Conservation (phyloP, 345 rosid species). For the Nephelium lappaceum region DNA sequence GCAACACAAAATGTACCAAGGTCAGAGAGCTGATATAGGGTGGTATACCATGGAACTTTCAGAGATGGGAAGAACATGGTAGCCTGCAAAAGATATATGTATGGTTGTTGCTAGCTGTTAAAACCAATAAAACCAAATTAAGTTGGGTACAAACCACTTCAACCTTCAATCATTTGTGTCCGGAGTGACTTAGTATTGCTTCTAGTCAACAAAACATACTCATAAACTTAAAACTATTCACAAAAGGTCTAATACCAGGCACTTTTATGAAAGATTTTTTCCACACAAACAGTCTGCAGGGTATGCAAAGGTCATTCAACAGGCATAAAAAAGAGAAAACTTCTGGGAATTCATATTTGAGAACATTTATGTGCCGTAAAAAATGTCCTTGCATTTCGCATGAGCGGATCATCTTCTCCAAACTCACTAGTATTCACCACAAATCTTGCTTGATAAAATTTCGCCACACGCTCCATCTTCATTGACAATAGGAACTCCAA, state of each 20-base stretch:
- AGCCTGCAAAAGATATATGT: conserved; percentile 53
- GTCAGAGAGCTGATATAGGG: conserved; percentile 16
- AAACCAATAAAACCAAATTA: conserved; percentile 15
- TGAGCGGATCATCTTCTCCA: conserved; percentile 69
- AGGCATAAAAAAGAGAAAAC: not conserved
- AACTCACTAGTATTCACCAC: conserved; percentile 62
- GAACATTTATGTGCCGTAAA: not conserved
- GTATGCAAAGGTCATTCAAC: not conserved
- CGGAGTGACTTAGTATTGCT: not conserved
- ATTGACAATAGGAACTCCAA: conserved; percentile 26
- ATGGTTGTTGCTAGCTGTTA: conserved; percentile 28
- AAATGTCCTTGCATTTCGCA: conserved; percentile 52
- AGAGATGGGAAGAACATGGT: conserved; percentile 38
- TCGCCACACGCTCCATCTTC: conserved; percentile 67
- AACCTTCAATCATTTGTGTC: conserved; percentile 1
- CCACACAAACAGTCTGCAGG: not conserved
- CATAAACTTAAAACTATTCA: not conserved
- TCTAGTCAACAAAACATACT: not conserved
- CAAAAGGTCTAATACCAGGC: not conserved
- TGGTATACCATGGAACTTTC: conserved; percentile 67
- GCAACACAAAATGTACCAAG: conserved; percentile 24
- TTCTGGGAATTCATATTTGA: not conserved
- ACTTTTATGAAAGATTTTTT: not conserved
- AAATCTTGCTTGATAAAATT: conserved; percentile 50
- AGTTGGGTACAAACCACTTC: conserved; percentile 11